Evolutionary conservation across 108 stramenopile species (phyloP).

Genomic region (Nitzschia inconspicua): DNA sequence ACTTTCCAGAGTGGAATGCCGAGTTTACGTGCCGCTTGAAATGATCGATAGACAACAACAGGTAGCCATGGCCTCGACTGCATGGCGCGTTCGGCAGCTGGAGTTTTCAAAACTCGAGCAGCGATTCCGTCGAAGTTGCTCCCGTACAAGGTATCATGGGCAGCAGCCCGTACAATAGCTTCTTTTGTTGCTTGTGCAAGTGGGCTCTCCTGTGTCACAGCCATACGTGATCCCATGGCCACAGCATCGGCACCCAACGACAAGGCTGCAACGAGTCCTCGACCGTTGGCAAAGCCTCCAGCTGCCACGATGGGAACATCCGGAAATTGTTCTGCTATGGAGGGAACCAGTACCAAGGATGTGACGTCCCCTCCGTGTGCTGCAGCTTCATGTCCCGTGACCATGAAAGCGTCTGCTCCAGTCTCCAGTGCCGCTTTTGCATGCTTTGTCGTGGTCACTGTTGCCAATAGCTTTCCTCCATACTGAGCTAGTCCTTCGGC

Average conservation of each 20-base stretch:
- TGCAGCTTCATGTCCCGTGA: conserved; percentile 90
- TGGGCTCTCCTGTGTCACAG: conserved; percentile 67
- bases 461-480: conserved; percentile 76
- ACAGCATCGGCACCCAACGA: conserved; percentile 85
- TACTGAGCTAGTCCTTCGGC: conserved; percentile 66
- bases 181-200: conserved; percentile 69
- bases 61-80: conserved; percentile 48
- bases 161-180: conserved; percentile 49
- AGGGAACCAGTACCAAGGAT: conserved; percentile 68
- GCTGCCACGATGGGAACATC: conserved; percentile 83
- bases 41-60: conserved; percentile 58
- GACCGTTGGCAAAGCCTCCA: conserved; percentile 90
- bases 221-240: conserved; percentile 88
- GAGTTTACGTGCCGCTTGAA: conserved; percentile 63
- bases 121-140: conserved; percentile 88
- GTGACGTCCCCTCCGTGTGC: conserved; percentile 90
- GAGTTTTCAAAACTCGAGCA: conserved; percentile 75
- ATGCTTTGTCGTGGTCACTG: conserved; percentile 79
- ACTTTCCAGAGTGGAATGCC: conserved; percentile 82
- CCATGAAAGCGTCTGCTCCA: conserved; percentile 84
- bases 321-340: conserved; percentile 67
- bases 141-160: conserved; percentile 75
- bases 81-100: conserved; percentile 46
- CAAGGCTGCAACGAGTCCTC: conserved; percentile 78
- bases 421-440: conserved; percentile 59